Base-by-base conservation (phyloP, 331 rosid genomes). In the Pyracantha coccinea region DNA sequence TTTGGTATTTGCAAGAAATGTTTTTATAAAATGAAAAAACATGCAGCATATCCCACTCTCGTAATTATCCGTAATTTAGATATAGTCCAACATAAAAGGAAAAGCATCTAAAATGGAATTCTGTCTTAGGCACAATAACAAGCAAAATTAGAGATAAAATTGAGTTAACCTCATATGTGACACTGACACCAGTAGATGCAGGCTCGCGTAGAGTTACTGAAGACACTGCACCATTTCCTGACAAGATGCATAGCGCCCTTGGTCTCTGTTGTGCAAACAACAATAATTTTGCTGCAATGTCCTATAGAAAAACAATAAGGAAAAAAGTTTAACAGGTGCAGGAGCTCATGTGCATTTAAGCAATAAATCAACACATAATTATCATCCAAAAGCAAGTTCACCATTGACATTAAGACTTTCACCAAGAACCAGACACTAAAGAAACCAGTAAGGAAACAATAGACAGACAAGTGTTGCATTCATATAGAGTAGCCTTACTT, bases 181-280 rank as follows among this genome's bases (percentile, higher is more conserved):
- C 82, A 75, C 92, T 85, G 82, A 79, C 83, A 74, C 74, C 82
- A 41, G 90, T 80, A 45, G 99, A 95, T 81, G 97, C 99, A 20
- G 99, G 99, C 76, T 90, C 96, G 33, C 92, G 91, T 58, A 95
- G 81, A 64, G 97, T 76, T 65, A 95, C 90, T 2, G 97, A 90
- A 66, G 96, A 95, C 60, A 86, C 90, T 31, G 82, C 50, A 55
- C 99, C 99, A 67, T 81, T 85, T 78, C 98, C 99, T 0, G 98
- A 89, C 85, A 95, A 77, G 74, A 95, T 76, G 86, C 98, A 92
- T n/a, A 95, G 66, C 8, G 91, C 99, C 82, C 99, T 90, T 67
- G 97, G 88, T 75, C 97, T 85, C 79, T 89, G 98, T 81, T 88
- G 98, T 60, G 99, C 79, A 70, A 90, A 83, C 14, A 89, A 77